Conservation (phyloP, 2,329 filamentous ascomycete genomes). For the Sporothrix brasiliensis region DNA sequence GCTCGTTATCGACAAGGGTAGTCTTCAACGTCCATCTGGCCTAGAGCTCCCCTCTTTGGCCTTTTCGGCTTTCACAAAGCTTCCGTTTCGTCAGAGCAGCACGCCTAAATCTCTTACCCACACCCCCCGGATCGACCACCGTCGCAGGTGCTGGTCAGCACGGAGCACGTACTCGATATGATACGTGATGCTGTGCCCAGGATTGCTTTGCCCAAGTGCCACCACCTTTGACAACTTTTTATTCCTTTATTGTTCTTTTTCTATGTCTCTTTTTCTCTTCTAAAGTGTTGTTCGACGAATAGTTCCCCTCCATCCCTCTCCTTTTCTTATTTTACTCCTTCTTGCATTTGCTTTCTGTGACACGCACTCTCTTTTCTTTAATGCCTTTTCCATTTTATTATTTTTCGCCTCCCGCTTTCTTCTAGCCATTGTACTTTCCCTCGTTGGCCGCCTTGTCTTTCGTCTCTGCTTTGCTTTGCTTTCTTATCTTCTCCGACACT, state of each 20-base stretch:
- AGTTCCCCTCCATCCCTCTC: slow-evolving; percentile 8
- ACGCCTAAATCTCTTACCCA: slow-evolving; percentile 33
- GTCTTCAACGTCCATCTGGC: slow-evolving; percentile 25
- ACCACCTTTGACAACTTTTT: slow-evolving; percentile 4
- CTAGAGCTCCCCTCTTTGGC: background rate
- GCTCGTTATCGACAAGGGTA: slow-evolving; percentile 22
- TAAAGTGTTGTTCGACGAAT: slow-evolving; percentile 11
- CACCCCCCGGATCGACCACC: slow-evolving; percentile 34
- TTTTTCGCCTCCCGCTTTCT: background rate
- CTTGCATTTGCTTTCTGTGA: background rate
- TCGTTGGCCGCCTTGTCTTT: background rate
- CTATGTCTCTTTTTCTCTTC: background rate
- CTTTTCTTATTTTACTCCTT: background rate
- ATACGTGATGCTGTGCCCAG: slow-evolving; percentile 43
- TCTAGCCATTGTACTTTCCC: background rate
- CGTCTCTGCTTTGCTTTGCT: background rate
- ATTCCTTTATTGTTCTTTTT: background rate
- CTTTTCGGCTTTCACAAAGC: background rate
- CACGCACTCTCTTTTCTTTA: background rate
- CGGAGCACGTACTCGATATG: slow-evolving; percentile 34
- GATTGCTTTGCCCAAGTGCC: slow-evolving; percentile 32
- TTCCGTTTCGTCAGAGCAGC: background rate
- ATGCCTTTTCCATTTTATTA: background rate
- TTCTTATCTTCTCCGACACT: slow-evolving; percentile 12
- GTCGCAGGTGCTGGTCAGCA: slow-evolving; percentile 41